phyloP scores from a whole-genome alignment of 1,139 yeast species.

The Arxiozyma slooffiae region DNA sequence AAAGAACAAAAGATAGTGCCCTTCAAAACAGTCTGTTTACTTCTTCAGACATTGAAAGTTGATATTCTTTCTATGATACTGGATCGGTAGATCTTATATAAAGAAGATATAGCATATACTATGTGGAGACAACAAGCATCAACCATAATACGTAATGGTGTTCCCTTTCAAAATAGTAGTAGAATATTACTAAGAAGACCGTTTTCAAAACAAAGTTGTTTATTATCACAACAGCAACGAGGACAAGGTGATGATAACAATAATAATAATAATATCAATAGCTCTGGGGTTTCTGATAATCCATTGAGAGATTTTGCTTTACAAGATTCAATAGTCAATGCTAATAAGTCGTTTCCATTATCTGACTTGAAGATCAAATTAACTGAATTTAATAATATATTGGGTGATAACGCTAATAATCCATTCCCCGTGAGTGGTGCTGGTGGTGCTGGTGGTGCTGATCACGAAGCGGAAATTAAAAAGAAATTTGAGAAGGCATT shows the following conservation, averaged over 20 bases:
- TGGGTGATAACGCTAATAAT: neutral
- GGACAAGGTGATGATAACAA: neutral
- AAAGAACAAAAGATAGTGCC: neutral
- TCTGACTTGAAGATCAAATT: neutral
- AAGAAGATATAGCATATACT: neutral
- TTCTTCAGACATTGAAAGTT: neutral
- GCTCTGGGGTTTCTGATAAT: neutral
- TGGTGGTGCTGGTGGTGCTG: neutral
- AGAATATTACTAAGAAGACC: neutral
- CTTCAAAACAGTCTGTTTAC: neutral
- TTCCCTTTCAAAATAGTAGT: neutral
- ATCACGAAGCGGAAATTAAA: neutral
- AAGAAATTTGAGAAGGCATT: conserved; percentile 1
- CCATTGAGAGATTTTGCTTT: conserved; percentile 1
- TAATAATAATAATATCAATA: neutral
- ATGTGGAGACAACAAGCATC: neutral
- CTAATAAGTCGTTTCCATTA: neutral
- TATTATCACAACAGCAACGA: neutral
- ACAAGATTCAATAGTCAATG: neutral
- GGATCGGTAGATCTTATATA: neutral
- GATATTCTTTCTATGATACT: neutral
- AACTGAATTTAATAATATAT: neutral
- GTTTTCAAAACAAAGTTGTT: neutral
- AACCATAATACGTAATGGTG: neutral
- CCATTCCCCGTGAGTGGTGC: neutral